Base-by-base conservation (phyloP, 2,329 filamentous ascomycete genomes). In the Sporothrix humicola region DNA sequence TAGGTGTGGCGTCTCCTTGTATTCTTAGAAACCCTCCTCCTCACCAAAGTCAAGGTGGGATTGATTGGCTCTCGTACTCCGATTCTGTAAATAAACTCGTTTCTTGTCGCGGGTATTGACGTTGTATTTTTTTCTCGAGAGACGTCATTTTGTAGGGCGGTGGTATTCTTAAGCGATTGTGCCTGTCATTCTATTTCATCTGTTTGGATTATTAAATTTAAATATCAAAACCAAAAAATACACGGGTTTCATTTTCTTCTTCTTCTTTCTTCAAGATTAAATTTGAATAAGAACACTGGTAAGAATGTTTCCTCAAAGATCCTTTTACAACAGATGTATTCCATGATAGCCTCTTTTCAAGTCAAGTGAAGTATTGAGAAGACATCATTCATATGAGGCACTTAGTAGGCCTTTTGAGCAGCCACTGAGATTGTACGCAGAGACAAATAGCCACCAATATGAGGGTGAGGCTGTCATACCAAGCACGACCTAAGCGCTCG, bases 51-150 rank as follows among this genome's bases (percentile, higher is more conserved):
- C 65, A 10, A 37, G 23, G 13, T n/a, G 26, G 48, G 26, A 42
- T 23, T 54, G 66, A 69, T 69, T 69, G 66, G 48, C 48, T 69
- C 26, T 54, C 66, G 66, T 69, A 17, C 8, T 31, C 26, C 66
- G 17, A 9, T 69, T 65, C 54, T 56, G 65, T 20, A 56, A 54
- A 42, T 54, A 26, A 26, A 10, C 31, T 69, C 15, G 23, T 42
- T 52, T 54, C 48, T 69, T 15, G 15, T 23, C 65, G 46, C 65
- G 46, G 44, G 54, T 15, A 59, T 48, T 23, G 20, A 26, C 10
- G 12, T 48, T 59, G 42, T 59, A 46, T 44, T 71, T 23, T 23
- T 37, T 44, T 15, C 5, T 10, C 37, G 61, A 26, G 42, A 23
- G 7, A 44, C 31, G 46, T 61, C 42, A 68, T 73, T 7, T 17